phyloP scores from a whole-genome alignment of 225 moss, liverwort and hornwort species.

The Bryoerythrophyllum caledonicum region DNA sequence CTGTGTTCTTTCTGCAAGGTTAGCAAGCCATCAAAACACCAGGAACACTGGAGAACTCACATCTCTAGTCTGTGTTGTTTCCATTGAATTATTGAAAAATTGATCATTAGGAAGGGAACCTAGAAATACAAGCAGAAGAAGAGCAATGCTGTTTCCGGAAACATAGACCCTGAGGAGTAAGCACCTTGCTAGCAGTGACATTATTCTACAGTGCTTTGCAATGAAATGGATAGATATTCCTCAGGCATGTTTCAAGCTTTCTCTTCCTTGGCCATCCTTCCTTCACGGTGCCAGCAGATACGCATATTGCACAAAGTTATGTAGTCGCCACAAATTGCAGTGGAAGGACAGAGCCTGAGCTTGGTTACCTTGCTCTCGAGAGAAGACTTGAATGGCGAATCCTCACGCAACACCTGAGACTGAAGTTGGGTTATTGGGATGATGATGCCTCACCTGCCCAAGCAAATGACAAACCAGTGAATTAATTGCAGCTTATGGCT shows the following conservation, averaged over 20 bases:
- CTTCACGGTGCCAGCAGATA: neutral
- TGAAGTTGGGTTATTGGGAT: neutral
- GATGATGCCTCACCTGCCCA: neutral
- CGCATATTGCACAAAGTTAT: neutral
- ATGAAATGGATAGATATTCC: neutral
- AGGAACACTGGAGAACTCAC: neutral
- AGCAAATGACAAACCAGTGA: neutral
- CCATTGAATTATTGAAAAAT: neutral
- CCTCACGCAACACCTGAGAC: neutral
- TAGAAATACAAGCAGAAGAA: neutral
- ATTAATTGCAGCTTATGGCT: neutral
- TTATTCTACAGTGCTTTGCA: neutral
- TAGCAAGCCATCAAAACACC: neutral
- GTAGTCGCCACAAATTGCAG: conserved; percentile 4
- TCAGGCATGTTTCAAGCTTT: neutral
- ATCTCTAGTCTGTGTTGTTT: neutral
- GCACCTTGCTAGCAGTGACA: neutral
- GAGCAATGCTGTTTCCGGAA: neutral
- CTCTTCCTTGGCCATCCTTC: neutral
- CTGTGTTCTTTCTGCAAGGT: neutral
- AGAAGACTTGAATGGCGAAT: neutral
- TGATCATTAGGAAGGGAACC: neutral
- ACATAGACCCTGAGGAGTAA: neutral
- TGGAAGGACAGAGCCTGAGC: neutral
- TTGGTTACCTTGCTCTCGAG: neutral